Percentiles rank a stretch among this genome's conserved stretches.
Conservation (phyloP, 495 filamentous ascomycete genomes). For the Lasiosphaeria hispida region DNA sequence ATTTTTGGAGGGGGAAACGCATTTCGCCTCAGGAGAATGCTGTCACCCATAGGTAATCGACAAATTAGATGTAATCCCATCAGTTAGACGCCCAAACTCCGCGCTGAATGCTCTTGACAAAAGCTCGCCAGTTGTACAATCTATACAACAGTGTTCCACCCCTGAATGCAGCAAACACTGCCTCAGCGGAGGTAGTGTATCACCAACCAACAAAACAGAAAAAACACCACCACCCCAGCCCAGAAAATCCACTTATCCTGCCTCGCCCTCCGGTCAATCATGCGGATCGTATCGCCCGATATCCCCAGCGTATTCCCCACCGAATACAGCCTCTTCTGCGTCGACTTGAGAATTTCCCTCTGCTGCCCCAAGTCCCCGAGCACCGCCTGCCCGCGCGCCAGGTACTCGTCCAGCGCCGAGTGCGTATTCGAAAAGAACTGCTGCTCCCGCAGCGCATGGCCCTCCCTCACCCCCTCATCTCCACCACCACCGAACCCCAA, state of each 20-base stretch:
- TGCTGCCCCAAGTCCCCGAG: constrained; percentile 86
- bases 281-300: constrained; percentile 92
- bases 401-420: constrained; percentile 84
- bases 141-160: background rate
- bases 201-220: constrained; percentile 86
- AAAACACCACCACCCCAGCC: constrained; percentile 83
- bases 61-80: constrained; percentile 5
- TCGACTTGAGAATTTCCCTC: constrained; percentile 89
- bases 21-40: background rate
- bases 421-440: constrained; percentile 78
- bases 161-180: background rate
- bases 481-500: constrained; percentile 51
- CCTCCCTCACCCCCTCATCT: constrained; percentile 65
- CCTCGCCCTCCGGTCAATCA: constrained; percentile 85
- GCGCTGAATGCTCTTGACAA: constrained; percentile 17
- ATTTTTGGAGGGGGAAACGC: background rate
- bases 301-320: constrained; percentile 93
- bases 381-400: constrained; percentile 86
- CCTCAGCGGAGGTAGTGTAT: constrained; percentile 72
- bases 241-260: constrained; percentile 99
- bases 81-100: constrained; percentile 20
- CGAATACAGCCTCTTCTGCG: constrained; percentile 84
- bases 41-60: background rate
- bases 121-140: background rate
- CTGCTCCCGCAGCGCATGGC: constrained; percentile 86